These are phyloP conservation scores for Meyerozyma athensensis DNA, from an alignment of 1,139 yeast genomes.

Conservation along the genomic window DNA sequence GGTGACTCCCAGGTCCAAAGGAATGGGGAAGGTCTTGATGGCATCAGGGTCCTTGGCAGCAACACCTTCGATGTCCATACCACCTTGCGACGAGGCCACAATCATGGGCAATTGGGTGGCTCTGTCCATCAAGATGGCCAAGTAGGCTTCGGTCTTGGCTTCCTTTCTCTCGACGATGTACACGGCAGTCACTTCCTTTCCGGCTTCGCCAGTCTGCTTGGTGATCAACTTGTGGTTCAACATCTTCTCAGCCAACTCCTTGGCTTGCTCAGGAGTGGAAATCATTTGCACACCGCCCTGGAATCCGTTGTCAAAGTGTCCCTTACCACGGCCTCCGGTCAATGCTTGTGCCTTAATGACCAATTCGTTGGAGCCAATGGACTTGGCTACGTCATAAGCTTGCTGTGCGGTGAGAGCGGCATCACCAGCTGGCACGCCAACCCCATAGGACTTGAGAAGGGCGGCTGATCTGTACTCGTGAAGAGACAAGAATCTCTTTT, in stretches of 20 bases:
- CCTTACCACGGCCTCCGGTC: constrained; percentile 99
- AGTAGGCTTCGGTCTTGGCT: constrained; percentile 90
- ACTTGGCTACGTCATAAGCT: constrained; percentile 76
- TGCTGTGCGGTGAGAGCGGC: constrained; percentile 90
- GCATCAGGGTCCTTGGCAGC: constrained; percentile 91
- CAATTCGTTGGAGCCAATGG: constrained; percentile 66
- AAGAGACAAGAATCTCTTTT: constrained; percentile 73
- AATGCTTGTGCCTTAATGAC: constrained; percentile 98
- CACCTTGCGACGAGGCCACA: constrained; percentile 97
- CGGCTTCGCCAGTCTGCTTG: constrained; percentile 97
- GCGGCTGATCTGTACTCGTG: constrained; percentile 97
- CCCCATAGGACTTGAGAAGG: constrained; percentile 73
- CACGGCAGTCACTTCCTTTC: constrained; percentile 95
- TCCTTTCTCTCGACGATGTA: constrained; percentile 93
- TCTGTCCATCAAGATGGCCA: constrained; percentile 95
- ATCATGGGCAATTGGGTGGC: constrained; percentile 84
- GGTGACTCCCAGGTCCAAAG: constrained; percentile 75
- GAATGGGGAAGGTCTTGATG: constrained; percentile 82
- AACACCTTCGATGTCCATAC: constrained; percentile 99
- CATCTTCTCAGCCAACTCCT: constrained; percentile 84
- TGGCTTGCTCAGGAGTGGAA: constrained; percentile 81
- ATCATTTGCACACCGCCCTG: constrained; percentile 96
- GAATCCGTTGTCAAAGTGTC: constrained; percentile 92
- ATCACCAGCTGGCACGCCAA: constrained; percentile 86
- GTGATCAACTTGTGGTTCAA: constrained; percentile 89